Evolutionary conservation across 768 basidiomycete species (phyloP), one percentile per base, ranked within the genome.

Genomic region (Mycena floridula): DNA sequence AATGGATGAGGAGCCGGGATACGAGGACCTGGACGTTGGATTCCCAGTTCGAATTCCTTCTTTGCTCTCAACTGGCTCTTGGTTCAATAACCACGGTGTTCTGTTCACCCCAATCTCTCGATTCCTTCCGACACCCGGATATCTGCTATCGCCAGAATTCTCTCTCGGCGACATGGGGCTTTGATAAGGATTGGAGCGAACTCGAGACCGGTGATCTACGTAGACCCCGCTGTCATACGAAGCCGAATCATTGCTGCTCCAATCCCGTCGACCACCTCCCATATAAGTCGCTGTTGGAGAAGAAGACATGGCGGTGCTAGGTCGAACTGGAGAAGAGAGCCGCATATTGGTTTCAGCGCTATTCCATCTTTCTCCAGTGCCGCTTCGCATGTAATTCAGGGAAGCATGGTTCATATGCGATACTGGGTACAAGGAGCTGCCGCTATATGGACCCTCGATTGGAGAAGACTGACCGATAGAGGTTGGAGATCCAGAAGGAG

Each of bases 401-500:
- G 32, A n/a, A n/a, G n/a, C 15, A 4, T 35, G 32, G 18, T 35
- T 35, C 53, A 4, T 59, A 54, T 5, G 56, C 50, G 21, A 63
- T 53, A 25, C n/a, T n/a, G 58, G 59, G 48, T 63, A 67, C 25
- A 64, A 51, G 11, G 64, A 57, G 40, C 51, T 65, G 16, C 59
- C 59, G 18, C 50, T 49, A 51, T 69, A 71, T 3, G 60, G 50
- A 32, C 55, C 60, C 27, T 70, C 68, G 21, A 67, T 54, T 15
- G 68, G 59, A 23, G 69, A 66, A 11, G 57, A 58, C 6, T 62
- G 61, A 37, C 49, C 46, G 40, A 52, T 50, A 15, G 54, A 51
- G 15, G 53, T 46, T 26, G 60, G 57, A 1, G 65, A 55, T 64
- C 69, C 67, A 18, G 61, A 60, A 11, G 72, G 63, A 11, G 68